phyloP scores from a whole-genome alignment of 192 early-diverging fungal species.

The Backusella liffmaniae region DNA sequence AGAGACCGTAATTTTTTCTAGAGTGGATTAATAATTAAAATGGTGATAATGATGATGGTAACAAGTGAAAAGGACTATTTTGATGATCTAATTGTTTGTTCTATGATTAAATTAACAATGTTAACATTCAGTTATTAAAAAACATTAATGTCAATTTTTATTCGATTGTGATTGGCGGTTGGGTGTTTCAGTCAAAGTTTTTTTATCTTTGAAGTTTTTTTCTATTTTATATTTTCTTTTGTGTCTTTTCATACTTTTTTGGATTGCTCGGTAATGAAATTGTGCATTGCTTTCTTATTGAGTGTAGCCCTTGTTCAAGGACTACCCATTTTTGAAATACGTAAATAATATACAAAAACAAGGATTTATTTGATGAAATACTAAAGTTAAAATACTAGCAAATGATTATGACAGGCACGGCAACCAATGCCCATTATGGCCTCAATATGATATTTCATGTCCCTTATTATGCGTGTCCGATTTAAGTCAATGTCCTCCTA shows the following conservation, averaged over 20 bases:
- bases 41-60: neutral
- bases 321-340: constrained; percentile 10
- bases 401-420: constrained; percentile 53
- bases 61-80: neutral
- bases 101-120: no score
- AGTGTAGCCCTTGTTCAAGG: neutral
- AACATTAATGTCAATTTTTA: neutral
- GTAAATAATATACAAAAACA: neutral
- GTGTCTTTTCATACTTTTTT: neutral
- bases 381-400: constrained; percentile 11
- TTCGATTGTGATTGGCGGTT: neutral
- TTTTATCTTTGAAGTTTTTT: neutral
- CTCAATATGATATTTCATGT: constrained; percentile 44
- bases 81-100: neutral
- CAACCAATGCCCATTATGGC: constrained; percentile 48
- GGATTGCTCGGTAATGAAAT: neutral
- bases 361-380: neutral
- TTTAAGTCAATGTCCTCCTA: constrained; percentile 43
- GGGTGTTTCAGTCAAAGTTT: neutral
- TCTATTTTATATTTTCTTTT: neutral
- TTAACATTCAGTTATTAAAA: neutral
- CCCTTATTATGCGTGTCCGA: constrained; percentile 52
- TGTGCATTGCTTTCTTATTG: neutral
- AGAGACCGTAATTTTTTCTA: no score
- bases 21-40: neutral